These are phyloP conservation scores for Cucumis melo DNA, from an alignment of 306 rosid species.

Conservation along the genomic window DNA sequence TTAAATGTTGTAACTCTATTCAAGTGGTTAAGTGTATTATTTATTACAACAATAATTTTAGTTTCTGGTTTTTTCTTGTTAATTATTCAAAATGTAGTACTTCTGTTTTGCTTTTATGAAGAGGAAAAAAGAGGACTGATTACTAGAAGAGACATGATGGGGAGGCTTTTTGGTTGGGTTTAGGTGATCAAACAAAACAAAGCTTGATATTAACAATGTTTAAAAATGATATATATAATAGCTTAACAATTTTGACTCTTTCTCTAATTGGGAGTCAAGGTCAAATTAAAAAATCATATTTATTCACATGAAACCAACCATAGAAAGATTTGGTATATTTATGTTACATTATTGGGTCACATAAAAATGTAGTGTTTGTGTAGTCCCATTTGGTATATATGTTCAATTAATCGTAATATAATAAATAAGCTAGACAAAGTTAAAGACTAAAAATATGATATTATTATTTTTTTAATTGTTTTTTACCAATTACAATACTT, in stretches of 20 bases:
- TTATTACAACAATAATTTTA: too few relatives aligned
- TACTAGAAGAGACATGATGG: neutral
- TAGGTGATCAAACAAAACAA: neutral
- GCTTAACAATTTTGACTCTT: neutral
- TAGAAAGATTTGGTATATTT: neutral
- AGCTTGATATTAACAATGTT: neutral
- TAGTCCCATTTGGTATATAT: neutral
- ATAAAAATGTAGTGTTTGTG: neutral
- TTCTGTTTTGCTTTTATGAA: neutral
- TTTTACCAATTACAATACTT: too few relatives aligned
- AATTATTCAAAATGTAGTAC: too few relatives aligned
- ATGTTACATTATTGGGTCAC: neutral
- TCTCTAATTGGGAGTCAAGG: neutral
- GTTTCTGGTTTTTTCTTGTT: too few relatives aligned
- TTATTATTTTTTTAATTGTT: too few relatives aligned
- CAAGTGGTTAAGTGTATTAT: too few relatives aligned
- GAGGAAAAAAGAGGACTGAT: neutral
- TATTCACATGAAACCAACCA: neutral
- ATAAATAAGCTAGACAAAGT: too few relatives aligned
- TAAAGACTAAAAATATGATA: too few relatives aligned
- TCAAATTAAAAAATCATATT: neutral
- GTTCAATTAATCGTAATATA: too few relatives aligned
- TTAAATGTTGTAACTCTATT: too few relatives aligned
- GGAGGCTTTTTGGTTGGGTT: slow-evolving; percentile 1
- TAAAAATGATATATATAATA: neutral